Conservation (phyloP, 2,329 filamentous ascomycete species). For the Sphaerostilbella broomeana region DNA sequence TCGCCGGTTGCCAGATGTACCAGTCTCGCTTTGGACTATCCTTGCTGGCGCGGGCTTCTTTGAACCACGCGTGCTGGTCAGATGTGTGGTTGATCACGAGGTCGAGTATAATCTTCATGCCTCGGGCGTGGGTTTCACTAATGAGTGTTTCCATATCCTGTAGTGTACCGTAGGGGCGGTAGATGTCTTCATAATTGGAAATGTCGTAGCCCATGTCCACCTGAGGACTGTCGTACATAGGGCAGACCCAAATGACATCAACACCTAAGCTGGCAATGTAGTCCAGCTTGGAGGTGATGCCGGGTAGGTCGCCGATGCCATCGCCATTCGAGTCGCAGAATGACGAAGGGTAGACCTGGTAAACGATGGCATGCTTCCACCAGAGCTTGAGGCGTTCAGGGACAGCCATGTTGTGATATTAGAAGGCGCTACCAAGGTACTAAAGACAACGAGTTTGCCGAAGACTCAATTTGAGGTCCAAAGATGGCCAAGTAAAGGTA, state of each 20-base stretch:
- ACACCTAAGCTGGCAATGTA: constrained; percentile 56
- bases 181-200: constrained; percentile 59
- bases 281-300: constrained; percentile 56
- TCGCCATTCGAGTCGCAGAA: constrained; percentile 52
- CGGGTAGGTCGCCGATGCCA: constrained; percentile 55
- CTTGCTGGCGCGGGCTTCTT: constrained; percentile 55
- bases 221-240: constrained; percentile 58
- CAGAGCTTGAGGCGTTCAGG: constrained; percentile 27
- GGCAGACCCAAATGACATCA: constrained; percentile 61
- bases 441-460: too few species aligned
- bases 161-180: constrained; percentile 60
- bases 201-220: constrained; percentile 68
- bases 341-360: constrained; percentile 54
- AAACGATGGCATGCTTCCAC: constrained; percentile 53
- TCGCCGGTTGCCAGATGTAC: constrained; percentile 55
- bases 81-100: constrained; percentile 75
- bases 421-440: too few species aligned
- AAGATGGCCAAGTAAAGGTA: too few species aligned
- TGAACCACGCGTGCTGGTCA: constrained; percentile 65
- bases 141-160: constrained; percentile 59
- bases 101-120: constrained; percentile 67
- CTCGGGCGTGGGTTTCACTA: constrained; percentile 50
- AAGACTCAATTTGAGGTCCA: too few species aligned
- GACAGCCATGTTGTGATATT: constrained; percentile 24
- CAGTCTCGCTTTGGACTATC: constrained; percentile 61